Conservation (phyloP, 192 early-diverging fungal species). For the Backusella luteola region DNA sequence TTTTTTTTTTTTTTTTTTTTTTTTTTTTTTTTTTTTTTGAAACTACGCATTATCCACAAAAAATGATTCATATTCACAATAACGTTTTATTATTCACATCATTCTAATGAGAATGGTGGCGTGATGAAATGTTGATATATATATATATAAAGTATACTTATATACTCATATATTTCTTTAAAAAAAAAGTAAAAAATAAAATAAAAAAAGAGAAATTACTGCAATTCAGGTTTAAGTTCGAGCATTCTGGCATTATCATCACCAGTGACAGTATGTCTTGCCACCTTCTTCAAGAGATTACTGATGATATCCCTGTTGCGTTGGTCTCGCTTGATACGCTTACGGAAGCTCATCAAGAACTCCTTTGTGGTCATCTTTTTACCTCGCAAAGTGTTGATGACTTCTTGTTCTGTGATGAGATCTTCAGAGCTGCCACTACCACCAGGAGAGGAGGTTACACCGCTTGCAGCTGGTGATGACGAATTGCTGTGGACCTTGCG, state of each 20-base stretch:
- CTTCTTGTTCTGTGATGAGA: constrained; percentile 68
- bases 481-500: background rate
- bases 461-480: background rate
- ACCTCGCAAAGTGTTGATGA: constrained; percentile 54
- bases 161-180: background rate
- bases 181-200: background rate
- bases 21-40: no score
- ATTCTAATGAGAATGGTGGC: no score
- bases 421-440: background rate
- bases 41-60: no score
- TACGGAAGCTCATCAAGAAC: constrained; percentile 59
- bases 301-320: constrained; percentile 47
- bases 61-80: no score
- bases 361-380: constrained; percentile 62
- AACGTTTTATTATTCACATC: no score
- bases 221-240: constrained; percentile 33
- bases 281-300: constrained; percentile 46
- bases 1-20: no score
- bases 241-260: constrained; percentile 27
- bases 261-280: constrained; percentile 28
- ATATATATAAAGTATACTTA: no score
- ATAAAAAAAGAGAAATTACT: background rate
- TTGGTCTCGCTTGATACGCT: constrained; percentile 54
- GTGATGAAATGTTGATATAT: no score
- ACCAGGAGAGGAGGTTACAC: background rate